These are phyloP conservation scores for Aspergillus bridgeri DNA, from an alignment of 495 filamentous ascomycete genomes.

Conservation along the genomic window DNA sequence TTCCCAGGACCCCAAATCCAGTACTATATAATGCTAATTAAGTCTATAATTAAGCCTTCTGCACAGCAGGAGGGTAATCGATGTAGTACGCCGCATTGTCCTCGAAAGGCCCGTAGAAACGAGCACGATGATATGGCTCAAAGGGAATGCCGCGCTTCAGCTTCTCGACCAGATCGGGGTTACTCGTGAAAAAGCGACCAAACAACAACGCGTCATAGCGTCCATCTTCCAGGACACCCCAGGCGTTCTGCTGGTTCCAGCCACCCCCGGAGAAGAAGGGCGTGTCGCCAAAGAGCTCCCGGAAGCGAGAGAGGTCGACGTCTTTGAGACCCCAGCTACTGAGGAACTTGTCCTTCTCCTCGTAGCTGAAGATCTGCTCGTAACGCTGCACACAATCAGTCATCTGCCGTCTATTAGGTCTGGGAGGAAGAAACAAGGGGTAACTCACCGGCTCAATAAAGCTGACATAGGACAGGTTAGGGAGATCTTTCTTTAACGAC, in stretches of 20 bases:
- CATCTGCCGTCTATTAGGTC: no score
- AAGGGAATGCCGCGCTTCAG: slow-evolving; percentile 14
- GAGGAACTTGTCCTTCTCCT: slow-evolving; percentile 45
- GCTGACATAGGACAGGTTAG: slow-evolving; percentile 48
- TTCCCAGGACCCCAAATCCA: neutral
- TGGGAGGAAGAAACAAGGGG: neutral
- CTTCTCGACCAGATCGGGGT: slow-evolving; percentile 22
- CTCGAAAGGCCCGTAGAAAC: slow-evolving; percentile 33
- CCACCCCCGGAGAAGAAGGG: slow-evolving; percentile 49
- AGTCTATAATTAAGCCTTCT: neutral
- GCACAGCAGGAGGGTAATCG: slow-evolving; percentile 24
- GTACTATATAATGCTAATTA: neutral
- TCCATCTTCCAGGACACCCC: slow-evolving; percentile 41
- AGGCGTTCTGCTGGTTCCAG: slow-evolving; percentile 45
- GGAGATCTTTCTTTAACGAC: slow-evolving; percentile 45
- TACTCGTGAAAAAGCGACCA: slow-evolving; percentile 23
- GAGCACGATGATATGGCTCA: slow-evolving; percentile 18
- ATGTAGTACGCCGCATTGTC: slow-evolving; percentile 32
- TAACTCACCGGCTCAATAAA: slow-evolving; percentile 49
- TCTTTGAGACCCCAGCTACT: slow-evolving; percentile 39
- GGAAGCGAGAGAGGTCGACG: slow-evolving; percentile 36
- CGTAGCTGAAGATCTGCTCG: slow-evolving; percentile 45
- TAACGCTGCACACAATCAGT: slow-evolving; percentile 37
- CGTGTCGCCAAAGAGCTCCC: slow-evolving; percentile 43
- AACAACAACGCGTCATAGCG: slow-evolving; percentile 37